Evolutionary conservation across 2,329 filamentous ascomycete species (phyloP), one percentile per base, ranked within the genome.

Genomic region (Neonectria magnoliae): DNA sequence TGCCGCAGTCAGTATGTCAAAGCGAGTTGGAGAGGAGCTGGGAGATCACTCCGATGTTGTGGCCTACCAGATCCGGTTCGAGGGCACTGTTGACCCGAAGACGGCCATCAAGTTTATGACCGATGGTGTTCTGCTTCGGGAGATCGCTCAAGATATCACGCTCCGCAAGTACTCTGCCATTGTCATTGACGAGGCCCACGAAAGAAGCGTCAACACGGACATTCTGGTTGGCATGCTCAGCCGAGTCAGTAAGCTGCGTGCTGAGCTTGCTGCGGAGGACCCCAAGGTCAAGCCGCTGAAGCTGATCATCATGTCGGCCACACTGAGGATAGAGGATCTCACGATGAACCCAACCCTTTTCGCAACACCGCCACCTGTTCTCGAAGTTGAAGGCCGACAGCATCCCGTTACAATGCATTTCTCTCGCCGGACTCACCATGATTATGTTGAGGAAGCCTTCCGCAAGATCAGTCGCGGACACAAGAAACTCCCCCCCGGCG

Each of bases 51-150:
- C 89, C n/a, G 84, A 90, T 27, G 87, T 87, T 52, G 94, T 99
- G 7, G 93, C 93, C 5, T 97, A 98, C 77, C 96, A 94, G 77
- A 98, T 99, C 72, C 91, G 97, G 25, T 99, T 98, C 70, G 96
- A 99, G 76, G 93, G 91, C 54, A 95, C 90, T 0, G 90, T 92
- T 2, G 88, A 90, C 53, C 84, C 89, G 29, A 91, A 93, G 57
- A 99, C 96, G 0, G 92, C 93, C 6, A 88, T 99, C 77, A 99
- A 99, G 78, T 99, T 98, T 81, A 98, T 99, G 94, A 99, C 96
- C 0, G 96, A 99, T 78, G 96, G 96, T 85, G 94, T 99, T 29
- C 83, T 99, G 64, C 86, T 99, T 10, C 90, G 96, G 61, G 96
- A 99, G 79, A 91, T 98, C 58, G 90, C 93, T 1, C 90, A 96